Base-by-base conservation (phyloP, 2,329 filamentous ascomycete species). In the Teratosphaeria zuluensis region DNA sequence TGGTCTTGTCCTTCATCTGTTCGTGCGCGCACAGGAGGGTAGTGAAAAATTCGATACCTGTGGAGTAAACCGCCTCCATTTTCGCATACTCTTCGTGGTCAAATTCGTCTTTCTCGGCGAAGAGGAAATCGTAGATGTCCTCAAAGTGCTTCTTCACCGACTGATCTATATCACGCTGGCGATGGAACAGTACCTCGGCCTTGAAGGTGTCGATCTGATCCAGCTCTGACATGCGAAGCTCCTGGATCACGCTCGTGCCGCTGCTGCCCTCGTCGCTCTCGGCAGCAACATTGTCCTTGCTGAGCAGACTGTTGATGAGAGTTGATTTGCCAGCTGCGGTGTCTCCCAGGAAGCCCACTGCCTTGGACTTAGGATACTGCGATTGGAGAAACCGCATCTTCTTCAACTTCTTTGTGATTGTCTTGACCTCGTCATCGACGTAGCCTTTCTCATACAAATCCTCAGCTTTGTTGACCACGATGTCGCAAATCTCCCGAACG, bases 241-340 rank as follows among this genome's bases (percentile, higher is more conserved):
- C 59, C 14, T 56, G 54, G 14, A 58, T 51, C 8, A 61, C 56
- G 38, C 42, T 53, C 21, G 59, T 58, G 35, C 59, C 59, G 38
- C 56, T 31, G 32, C 31, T 35, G 14, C 53, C 54, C 5, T 21
- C 35, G 54, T 38, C 51, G 56, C 32, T 56, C 54, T 60, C 52
- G 4, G 42, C 31, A 8, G 53, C 58, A 2, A 42, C 48, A 19
- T 53, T 56, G 24, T 52, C 32, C 19, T 48, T 42, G 31, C 38
- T 57, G 16, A 56, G 31, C 3, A 58, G n/a, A 28, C 48, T 53
- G 35, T 61, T 61, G 30, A 57, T 56, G 19, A 46, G n/a, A 16
- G 55, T 51, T 6, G 58, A 60, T 28, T 60, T 60, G 16, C 58
- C 55, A 38, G 42, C 53, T n/a, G 16, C 58, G 9, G 58, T 32